phyloP scores from a whole-genome alignment of 2,329 filamentous ascomycete species.

The Bipolaris cookei region DNA sequence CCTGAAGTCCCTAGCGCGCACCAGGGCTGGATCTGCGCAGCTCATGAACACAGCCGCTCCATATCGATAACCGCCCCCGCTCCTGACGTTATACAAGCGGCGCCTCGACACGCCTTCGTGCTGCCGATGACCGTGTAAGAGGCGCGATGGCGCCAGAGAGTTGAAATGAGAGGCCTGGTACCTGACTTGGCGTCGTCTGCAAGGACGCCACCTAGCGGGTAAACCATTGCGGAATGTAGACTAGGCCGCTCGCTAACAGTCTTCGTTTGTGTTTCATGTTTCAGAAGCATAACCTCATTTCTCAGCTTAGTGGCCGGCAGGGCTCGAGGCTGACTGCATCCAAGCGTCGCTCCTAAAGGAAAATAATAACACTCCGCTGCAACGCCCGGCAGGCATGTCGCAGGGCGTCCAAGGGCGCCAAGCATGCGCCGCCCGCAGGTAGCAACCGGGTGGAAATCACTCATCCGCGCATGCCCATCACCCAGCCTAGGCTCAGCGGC shows the following conservation, averaged over 20 bases:
- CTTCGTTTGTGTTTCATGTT: constrained; percentile 43
- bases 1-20: constrained; percentile 10
- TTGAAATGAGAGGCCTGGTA: constrained; percentile 40
- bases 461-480: constrained; percentile 4
- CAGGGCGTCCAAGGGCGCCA: constrained; percentile 23
- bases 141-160: constrained; percentile 2
- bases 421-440: not conserved
- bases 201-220: constrained; percentile 22
- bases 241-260: constrained; percentile 29
- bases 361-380: constrained; percentile 21
- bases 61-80: constrained; percentile 15
- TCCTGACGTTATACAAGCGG: constrained; percentile 15
- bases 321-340: constrained; percentile 29
- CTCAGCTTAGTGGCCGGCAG: constrained; percentile 33
- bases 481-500: constrained; percentile 11
- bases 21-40: constrained; percentile 4
- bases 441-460: constrained; percentile 1
- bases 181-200: constrained; percentile 40
- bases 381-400: constrained; percentile 27
- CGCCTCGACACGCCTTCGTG: constrained; percentile 2
- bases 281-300: constrained; percentile 17
- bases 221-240: constrained; percentile 20
- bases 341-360: constrained; percentile 20
- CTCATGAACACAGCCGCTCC: constrained; percentile 1
- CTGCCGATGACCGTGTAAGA: constrained; percentile 8